Evolutionary conservation across 179 eudicot species (phyloP).

Genomic region (Sideroxylon spinosum): DNA sequence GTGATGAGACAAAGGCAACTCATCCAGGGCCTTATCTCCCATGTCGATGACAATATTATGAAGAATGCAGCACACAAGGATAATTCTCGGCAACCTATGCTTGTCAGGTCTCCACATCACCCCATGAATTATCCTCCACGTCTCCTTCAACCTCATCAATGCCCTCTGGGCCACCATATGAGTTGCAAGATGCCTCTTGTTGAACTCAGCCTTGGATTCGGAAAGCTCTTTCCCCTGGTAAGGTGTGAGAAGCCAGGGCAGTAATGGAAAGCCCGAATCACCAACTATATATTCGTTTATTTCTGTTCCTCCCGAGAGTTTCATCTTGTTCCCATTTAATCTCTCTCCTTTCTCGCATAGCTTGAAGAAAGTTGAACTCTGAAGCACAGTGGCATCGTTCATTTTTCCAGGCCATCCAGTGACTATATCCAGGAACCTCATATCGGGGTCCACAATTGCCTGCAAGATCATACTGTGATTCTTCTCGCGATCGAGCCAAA

Average conservation of each 20-base stretch:
- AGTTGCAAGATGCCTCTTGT: constrained; percentile 60
- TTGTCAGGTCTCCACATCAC: constrained; percentile 89
- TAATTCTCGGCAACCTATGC: constrained; percentile 67
- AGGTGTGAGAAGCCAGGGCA: constrained; percentile 87
- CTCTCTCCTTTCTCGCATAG: constrained; percentile 60
- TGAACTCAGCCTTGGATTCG: constrained; percentile 48
- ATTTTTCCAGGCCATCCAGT: constrained; percentile 93
- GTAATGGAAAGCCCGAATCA: constrained; percentile 57
- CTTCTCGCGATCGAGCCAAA: constrained; percentile 62
- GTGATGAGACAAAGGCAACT: constrained; percentile 23
- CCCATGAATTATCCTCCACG: constrained; percentile 72
- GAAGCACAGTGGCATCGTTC: constrained; percentile 50
- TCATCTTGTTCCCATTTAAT: constrained; percentile 38
- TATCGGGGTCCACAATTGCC: constrained; percentile 77
- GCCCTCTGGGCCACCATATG: constrained; percentile 68
- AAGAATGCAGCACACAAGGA: constrained; percentile 76
- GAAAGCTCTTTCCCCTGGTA: constrained; percentile 50
- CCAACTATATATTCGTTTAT: constrained; percentile 63
- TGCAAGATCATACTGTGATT: constrained; percentile 88
- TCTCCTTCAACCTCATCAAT: constrained; percentile 62
- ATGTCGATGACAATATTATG: constrained; percentile 54
- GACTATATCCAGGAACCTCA: constrained; percentile 69
- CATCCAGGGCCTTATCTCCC: constrained; percentile 36
- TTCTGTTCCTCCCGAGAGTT: constrained; percentile 36
- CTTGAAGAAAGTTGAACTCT: constrained; percentile 52